Percentiles rank a stretch among this genome's conserved stretches.
phyloP scores from a whole-genome alignment of 768 basidiomycete species.

The Strobilomyces confusus region DNA sequence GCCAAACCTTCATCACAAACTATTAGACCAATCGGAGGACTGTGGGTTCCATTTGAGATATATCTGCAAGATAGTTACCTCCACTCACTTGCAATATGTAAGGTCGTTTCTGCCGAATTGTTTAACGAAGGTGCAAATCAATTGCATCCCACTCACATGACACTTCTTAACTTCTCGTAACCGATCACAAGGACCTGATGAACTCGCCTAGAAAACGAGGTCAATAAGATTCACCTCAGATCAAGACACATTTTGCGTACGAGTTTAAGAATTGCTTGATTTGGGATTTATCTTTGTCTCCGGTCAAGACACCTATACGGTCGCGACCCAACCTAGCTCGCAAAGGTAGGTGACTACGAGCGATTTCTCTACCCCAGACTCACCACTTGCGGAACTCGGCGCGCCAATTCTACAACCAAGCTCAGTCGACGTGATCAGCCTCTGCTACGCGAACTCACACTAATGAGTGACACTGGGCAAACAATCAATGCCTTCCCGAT shows the following conservation, averaged over 20 bases:
- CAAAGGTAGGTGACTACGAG: background rate
- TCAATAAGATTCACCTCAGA: background rate
- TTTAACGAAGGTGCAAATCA: background rate
- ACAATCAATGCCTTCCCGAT: conserved; percentile 87
- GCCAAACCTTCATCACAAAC: conserved; percentile 88
- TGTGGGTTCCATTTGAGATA: conserved; percentile 27
- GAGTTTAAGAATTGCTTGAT: conserved; percentile 73
- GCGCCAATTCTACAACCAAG: conserved; percentile 75
- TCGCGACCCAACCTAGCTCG: conserved; percentile 50
- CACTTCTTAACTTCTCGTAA: conserved; percentile 83
- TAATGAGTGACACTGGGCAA: conserved; percentile 88
- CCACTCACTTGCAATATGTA: conserved; percentile 57
- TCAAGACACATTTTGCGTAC: conserved; percentile 37
- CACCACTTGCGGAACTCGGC: conserved; percentile 95
- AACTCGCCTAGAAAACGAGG: conserved; percentile 43
- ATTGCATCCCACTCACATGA: conserved; percentile 55
- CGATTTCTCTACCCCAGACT: conserved; percentile 24
- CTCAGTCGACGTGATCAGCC: background rate
- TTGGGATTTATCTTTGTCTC: conserved; percentile 50
- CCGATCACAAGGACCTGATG: conserved; percentile 92
- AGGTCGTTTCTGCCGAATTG: conserved; percentile 45
- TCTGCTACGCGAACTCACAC: conserved; percentile 42
- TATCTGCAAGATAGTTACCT: background rate
- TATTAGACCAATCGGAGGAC: conserved; percentile 89
- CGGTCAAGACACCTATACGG: conserved; percentile 54